Percentiles rank a stretch among this genome's conserved stretches.
These are phyloP conservation scores for Alternaria novae-zelandiae DNA, from an alignment of 2,329 filamentous ascomycete species.

Conservation along the genomic window DNA sequence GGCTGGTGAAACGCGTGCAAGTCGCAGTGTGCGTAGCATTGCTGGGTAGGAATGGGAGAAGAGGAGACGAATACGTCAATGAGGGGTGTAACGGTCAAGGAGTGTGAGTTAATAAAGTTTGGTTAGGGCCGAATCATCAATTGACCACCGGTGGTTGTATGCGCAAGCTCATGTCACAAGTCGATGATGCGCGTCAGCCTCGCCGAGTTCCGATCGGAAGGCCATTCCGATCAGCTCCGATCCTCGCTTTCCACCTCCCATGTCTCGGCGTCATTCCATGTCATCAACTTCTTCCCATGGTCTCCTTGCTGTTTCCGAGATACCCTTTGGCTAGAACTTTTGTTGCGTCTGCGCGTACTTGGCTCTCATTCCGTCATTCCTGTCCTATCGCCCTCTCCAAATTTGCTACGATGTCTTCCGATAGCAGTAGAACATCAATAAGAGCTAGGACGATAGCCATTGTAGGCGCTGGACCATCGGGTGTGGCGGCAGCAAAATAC, in stretches of 20 bases:
- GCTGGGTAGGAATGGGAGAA: background rate
- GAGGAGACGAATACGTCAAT: background rate
- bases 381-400: background rate
- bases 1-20: slow-evolving; percentile 15
- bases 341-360: background rate
- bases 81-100: background rate
- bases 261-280: background rate
- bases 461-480: slow-evolving; percentile 82
- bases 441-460: slow-evolving; percentile 71
- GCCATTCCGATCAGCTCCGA: slow-evolving; percentile 22
- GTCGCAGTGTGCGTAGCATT: slow-evolving; percentile 30
- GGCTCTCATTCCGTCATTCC: background rate
- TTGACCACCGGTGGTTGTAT: background rate
- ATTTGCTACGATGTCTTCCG: slow-evolving; percentile 8
- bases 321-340: background rate
- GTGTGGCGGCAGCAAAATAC: slow-evolving; percentile 79
- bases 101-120: background rate
- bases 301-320: background rate
- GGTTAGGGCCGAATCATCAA: background rate
- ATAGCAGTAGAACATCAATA: slow-evolving; percentile 25
- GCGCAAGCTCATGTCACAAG: background rate
- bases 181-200: slow-evolving; percentile 15
- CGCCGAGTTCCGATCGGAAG: slow-evolving; percentile 11
- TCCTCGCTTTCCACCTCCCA: slow-evolving; percentile 2
- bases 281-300: background rate